Percentiles rank a stretch among this genome's conserved stretches.
Evolutionary conservation across 148 eudicot genomes (phyloP).

Genomic region (Vaccinium macrocarpon): DNA sequence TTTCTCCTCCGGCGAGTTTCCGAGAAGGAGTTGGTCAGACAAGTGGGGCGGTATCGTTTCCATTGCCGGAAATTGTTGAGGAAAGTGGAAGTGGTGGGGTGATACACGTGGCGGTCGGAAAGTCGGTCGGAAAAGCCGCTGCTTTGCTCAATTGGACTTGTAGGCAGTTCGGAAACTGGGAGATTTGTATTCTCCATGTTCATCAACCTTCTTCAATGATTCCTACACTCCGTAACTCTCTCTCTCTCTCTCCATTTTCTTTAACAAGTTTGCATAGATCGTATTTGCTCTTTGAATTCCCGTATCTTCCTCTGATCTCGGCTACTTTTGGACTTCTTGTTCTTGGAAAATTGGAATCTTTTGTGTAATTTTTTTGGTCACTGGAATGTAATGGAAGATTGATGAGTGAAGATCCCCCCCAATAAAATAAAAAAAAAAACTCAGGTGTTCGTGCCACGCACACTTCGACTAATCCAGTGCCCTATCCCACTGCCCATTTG

Average conservation of each 20-base stretch:
- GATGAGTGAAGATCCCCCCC: no score
- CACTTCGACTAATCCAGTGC: no score
- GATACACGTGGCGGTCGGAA: constrained; percentile 69
- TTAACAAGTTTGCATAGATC: not conserved
- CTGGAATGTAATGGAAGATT: constrained; percentile 3
- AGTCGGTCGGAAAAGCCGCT: constrained; percentile 40
- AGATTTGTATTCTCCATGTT: constrained; percentile 68
- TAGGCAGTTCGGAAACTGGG: constrained; percentile 29
- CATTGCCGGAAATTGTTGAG: constrained; percentile 25
- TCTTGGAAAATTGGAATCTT: not conserved
- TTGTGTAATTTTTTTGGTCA: not conserved
- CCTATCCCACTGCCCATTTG: no score
- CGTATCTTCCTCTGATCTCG: not conserved
- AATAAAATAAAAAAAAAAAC: no score
- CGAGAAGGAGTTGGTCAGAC: constrained; percentile 24
- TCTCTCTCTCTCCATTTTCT: constrained; percentile 6
- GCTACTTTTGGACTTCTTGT: not conserved
- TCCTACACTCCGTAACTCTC: constrained; percentile 67
- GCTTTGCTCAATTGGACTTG: constrained; percentile 59
- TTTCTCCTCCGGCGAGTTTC: constrained; percentile 32
- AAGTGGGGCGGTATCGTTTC: constrained; percentile 15
- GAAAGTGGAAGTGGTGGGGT: constrained; percentile 39
- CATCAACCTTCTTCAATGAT: constrained; percentile 77
- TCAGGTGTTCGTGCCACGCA: no score
- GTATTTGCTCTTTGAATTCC: not conserved